Conservation (phyloP, 495 filamentous ascomycete species). For the Cudoniella acicularis region DNA sequence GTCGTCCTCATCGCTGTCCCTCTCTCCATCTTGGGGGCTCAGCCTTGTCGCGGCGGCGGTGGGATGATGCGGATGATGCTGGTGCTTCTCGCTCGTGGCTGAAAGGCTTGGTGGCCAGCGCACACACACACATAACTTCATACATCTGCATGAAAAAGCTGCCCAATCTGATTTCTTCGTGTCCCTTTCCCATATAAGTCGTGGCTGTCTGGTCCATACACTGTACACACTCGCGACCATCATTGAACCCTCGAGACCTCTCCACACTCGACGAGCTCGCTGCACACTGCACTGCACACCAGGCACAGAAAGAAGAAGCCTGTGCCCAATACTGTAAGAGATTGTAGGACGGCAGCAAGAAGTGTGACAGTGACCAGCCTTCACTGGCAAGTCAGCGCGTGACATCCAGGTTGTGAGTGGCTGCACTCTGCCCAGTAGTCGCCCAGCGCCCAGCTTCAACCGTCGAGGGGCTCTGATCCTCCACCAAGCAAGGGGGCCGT, state of each 20-base stretch:
- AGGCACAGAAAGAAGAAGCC: not conserved
- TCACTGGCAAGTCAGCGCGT: no score
- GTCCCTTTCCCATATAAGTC: conserved; percentile 16
- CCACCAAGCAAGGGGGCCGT: not conserved
- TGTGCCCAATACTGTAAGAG: no score
- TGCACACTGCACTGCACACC: not conserved
- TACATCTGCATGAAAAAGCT: conserved; percentile 10
- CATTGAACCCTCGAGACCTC: not conserved
- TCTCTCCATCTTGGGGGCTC: not conserved
- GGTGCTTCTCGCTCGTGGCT: not conserved
- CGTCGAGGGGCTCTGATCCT: not conserved
- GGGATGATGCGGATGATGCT: not conserved
- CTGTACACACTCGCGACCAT: not conserved
- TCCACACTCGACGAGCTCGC: not conserved
- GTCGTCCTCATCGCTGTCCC: no score
- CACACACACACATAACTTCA: conserved; percentile 9
- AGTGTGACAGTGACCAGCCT: no score
- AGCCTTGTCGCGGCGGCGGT: conserved; percentile 12
- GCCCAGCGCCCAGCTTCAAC: not conserved
- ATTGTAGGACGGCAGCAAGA: no score
- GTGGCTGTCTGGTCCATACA: conserved; percentile 2
- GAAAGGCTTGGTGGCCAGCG: conserved; percentile 4
- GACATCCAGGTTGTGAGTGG: no score
- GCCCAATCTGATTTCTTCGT: conserved; percentile 18
- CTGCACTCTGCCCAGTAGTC: not conserved